Evolutionary conservation across 2,329 filamentous ascomycete species (phyloP).

Genomic region (Pleoardoris graminearum): DNA sequence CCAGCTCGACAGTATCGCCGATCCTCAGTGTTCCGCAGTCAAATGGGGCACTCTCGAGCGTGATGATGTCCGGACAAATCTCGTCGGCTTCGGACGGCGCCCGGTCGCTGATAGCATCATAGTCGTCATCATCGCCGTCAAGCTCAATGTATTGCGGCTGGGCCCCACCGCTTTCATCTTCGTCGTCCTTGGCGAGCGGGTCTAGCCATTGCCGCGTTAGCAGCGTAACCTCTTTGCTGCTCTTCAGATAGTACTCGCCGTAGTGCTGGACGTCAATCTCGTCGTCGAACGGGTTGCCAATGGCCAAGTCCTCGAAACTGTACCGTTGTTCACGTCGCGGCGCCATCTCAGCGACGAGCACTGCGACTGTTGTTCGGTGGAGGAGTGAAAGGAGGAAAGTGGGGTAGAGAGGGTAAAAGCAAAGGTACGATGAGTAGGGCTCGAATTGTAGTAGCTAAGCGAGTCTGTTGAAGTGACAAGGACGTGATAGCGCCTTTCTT

Average conservation of each 20-base stretch:
- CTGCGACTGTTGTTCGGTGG: neutral
- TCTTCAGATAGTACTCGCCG: neutral
- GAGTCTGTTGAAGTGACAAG: neutral
- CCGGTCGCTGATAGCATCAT: neutral
- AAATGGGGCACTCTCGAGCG: no score
- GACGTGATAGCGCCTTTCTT: no score
- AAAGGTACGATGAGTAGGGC: neutral
- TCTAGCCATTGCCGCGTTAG: neutral
- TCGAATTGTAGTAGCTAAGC: neutral
- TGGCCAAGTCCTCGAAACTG: constrained; percentile 5
- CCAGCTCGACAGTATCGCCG: constrained; percentile 24
- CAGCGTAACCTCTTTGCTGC: no score
- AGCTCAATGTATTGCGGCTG: neutral
- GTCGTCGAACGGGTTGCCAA: neutral
- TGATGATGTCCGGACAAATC: neutral
- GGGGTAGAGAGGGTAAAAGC: neutral
- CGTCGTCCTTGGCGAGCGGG: neutral
- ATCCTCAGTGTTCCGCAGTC: neutral
- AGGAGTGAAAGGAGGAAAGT: neutral
- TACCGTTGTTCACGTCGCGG: neutral
- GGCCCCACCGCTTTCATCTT: neutral
- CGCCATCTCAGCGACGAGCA: neutral
- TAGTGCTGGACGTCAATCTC: constrained; percentile 11
- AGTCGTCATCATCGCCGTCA: neutral
- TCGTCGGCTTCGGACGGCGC: neutral